phyloP scores from a whole-genome alignment of 2,329 filamentous ascomycete species.

The Fusarium tuaranense region DNA sequence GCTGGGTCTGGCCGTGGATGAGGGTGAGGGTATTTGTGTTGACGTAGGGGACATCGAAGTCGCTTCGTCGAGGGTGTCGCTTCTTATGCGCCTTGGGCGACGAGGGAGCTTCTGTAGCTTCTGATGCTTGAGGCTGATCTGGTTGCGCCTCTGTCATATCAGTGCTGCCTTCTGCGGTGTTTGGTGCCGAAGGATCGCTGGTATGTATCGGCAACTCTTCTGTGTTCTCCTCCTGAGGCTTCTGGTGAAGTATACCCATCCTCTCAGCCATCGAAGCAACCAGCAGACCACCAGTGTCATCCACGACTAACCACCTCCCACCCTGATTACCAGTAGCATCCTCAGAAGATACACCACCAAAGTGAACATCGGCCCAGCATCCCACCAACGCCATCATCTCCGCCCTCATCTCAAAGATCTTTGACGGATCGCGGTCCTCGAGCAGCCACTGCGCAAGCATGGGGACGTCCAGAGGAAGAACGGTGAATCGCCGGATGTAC shows the following conservation, averaged over 20 bases:
- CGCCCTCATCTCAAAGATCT: conserved; percentile 87
- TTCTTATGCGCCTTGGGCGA: conserved; percentile 35
- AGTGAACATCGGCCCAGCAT: conserved; percentile 92
- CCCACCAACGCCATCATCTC: conserved; percentile 85
- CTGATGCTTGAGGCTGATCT: conserved; percentile 18
- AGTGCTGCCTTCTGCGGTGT: not conserved
- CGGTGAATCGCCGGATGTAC: conserved; percentile 88
- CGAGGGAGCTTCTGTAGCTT: conserved; percentile 3
- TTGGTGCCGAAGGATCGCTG: conserved; percentile 6
- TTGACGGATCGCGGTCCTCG: conserved; percentile 81
- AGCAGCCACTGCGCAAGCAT: conserved; percentile 82
- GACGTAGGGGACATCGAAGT: conserved; percentile 74
- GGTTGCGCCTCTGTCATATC: conserved; percentile 10
- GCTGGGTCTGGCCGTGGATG: conserved; percentile 84
- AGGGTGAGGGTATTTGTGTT: conserved; percentile 82
- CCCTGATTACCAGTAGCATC: conserved; percentile 45
- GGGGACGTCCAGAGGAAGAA: conserved; percentile 84
- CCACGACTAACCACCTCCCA: conserved; percentile 81
- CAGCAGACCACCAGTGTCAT: conserved; percentile 87
- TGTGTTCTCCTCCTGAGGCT: conserved; percentile 43
- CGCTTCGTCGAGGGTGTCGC: conserved; percentile 52
- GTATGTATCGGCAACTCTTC: conserved; percentile 5
- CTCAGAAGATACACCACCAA: conserved; percentile 50
- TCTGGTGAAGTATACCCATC: conserved; percentile 80
- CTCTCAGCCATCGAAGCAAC: conserved; percentile 88